Evolutionary conservation across 2,329 filamentous ascomycete species (phyloP), one percentile per base, ranked within the genome.

Genomic region (Hypoxylon rubiginosum): DNA sequence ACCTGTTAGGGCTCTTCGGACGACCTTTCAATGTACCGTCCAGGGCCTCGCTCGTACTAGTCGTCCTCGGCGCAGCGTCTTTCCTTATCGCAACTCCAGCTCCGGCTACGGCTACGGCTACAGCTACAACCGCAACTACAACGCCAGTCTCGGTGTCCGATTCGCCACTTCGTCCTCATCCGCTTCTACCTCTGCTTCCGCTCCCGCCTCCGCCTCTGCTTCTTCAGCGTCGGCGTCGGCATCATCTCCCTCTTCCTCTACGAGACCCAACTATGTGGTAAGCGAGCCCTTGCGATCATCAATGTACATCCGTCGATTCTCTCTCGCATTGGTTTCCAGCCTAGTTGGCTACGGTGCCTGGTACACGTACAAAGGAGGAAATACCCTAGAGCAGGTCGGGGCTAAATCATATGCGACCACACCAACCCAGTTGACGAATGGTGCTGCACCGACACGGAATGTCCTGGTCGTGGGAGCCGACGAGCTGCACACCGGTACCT

Each of bases 401-500:
- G 74, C 75, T 58, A 77, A 79, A 63, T 73, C 81, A 58, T 81
- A 80, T 52, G 80, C 80, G 72, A 80, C 81, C 17, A 80, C 81
- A 10, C 71, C 78, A 58, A 76, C 74, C 45, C 67, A 74, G 46
- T 64, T 75, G 24, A 70, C 72, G 26, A 77, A 76, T 70, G 80
- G 80, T 74, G 82, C 80, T 24, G 75, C 81, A 30, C 81, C 84
- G 9, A 88, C 86, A 43, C 87, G 80, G 79, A 94, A 85, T 71
- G 92, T 97, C 19, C 85, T 98, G 24, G 90, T 97, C 45, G 92
- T 99, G 56, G 93, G 95, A 66, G 91, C 94, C 75, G 93, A 97
- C 77, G 91, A 97, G 78, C 88, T 99, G 53, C 95, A 94, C 76
- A 96, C 95, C 10, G 92, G 92, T 24, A 92, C 92, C 8, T 90